Evolutionary conservation across 2,329 filamentous ascomycete genomes (phyloP).

Genomic region (Aspergillus calidoustus): DNA sequence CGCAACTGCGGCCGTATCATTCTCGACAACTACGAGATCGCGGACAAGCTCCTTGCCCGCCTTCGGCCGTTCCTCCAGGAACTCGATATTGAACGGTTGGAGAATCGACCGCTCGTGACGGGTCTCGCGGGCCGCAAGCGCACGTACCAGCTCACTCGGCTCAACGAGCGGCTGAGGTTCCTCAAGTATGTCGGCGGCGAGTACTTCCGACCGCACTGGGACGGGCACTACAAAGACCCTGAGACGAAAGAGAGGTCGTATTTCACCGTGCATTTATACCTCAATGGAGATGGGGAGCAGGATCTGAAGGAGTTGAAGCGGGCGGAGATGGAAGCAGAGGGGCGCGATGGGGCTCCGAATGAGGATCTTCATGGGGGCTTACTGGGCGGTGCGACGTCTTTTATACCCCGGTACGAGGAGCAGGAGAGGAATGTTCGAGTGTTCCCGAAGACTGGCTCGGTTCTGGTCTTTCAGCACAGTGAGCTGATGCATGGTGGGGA

Average conservation of each 20-base stretch:
- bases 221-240: constrained; percentile 65
- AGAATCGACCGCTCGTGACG: constrained; percentile 47
- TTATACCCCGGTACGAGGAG: constrained; percentile 43
- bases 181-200: constrained; percentile 73
- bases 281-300: constrained; percentile 52
- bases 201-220: constrained; percentile 75
- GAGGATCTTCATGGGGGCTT: constrained; percentile 39
- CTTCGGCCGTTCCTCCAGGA: constrained; percentile 52
- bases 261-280: constrained; percentile 62
- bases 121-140: constrained; percentile 50
- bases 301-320: constrained; percentile 33
- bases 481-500: constrained; percentile 59
- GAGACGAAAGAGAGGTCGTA: constrained; percentile 56
- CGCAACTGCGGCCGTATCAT: constrained; percentile 78
- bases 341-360: constrained; percentile 26
- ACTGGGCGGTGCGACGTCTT: constrained; percentile 61
- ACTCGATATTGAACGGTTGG: constrained; percentile 51
- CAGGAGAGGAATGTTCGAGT: constrained; percentile 46
- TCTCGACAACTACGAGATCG: constrained; percentile 68
- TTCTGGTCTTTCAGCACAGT: constrained; percentile 62
- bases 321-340: constrained; percentile 26
- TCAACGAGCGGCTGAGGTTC: constrained; percentile 78
- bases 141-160: constrained; percentile 42
- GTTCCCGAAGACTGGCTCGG: constrained; percentile 55
- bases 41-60: constrained; percentile 66